Evolutionary conservation across 768 basidiomycete species (phyloP), one percentile per base, ranked within the genome.

Genomic region (Nevesoporus exiguus): DNA sequence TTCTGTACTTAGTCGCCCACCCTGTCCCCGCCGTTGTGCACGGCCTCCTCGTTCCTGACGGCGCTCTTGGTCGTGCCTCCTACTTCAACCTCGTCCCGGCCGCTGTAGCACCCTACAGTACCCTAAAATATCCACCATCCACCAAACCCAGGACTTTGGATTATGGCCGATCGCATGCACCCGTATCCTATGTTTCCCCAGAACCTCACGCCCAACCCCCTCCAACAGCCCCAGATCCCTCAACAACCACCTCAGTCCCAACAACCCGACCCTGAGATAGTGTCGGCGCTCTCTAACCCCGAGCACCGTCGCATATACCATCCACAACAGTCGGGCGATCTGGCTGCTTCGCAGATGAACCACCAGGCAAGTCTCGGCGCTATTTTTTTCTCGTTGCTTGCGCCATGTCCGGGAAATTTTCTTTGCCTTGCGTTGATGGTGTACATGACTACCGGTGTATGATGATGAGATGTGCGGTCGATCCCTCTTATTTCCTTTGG

Each of bases 91-190:
- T 44, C 58, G 60, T 58, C 56, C 57, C 49, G 59, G 61, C 58
- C 54, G 59, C 58, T 64, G 64, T 65, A 63, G 62, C 62, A 51
- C 49, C 40, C 53, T 54, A 64, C 62, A 58, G 61, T 63, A 58
- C 55, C 57, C 56, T 60, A 65, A 65, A 66, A 67, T 66, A 65
- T 65, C 53, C 62, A 65, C 59, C 66, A 55, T 66, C 61, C 58
- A 52, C 49, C 62, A 56, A 57, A 63, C 58, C 54, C 65, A 58
- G 54, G 55, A 57, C 60, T 59, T 60, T 68, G 72, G 72, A 74
- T 3, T 73, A 84, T 84, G 84, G 82, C 84, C 66, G 83, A 86
- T 80, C 81, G 79, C 69, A 66, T 76, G 48, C 65, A 76, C 63
- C 77, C 75, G 70, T 84, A 82, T 67, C 58, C 74, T 61, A 81